These are phyloP conservation scores for Pisolithus marmoratus DNA, from an alignment of 768 basidiomycete genomes.

Conservation along the genomic window DNA sequence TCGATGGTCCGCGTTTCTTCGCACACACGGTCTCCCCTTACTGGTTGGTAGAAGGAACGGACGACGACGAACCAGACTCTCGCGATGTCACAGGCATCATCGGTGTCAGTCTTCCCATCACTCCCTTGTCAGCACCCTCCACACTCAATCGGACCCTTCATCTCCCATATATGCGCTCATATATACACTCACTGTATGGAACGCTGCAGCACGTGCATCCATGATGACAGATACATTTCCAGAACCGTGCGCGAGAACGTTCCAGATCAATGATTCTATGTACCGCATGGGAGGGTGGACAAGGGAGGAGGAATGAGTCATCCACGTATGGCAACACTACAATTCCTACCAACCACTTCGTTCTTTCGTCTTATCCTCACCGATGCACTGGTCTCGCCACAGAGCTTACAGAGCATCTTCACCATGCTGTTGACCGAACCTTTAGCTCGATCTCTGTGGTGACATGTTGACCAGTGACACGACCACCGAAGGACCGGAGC, in stretches of 20 bases:
- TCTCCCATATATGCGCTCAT: slow-evolving; percentile 40
- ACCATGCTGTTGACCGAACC: slow-evolving; percentile 86
- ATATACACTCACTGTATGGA: slow-evolving; percentile 70
- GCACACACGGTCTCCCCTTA: slow-evolving; percentile 19
- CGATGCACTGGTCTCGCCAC: slow-evolving; percentile 80
- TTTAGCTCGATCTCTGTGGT: slow-evolving; percentile 96
- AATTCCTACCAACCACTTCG: slow-evolving; percentile 51
- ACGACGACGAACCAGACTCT: slow-evolving; percentile 47
- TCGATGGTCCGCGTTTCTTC: slow-evolving; percentile 73
- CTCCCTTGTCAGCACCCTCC: slow-evolving; percentile 69
- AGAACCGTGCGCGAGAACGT: slow-evolving; percentile 78
- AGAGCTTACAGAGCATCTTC: slow-evolving; percentile 73
- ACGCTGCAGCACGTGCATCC: slow-evolving; percentile 82
- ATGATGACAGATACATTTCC: slow-evolving; percentile 99
- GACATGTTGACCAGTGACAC: slow-evolving; percentile 99
- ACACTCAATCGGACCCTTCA: slow-evolving; percentile 31
- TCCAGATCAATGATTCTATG: slow-evolving; percentile 62
- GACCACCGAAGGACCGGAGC: slow-evolving; percentile 38
- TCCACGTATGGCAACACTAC: slow-evolving; percentile 65
- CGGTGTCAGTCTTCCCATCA: slow-evolving; percentile 88
- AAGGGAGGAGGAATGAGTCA: slow-evolving; percentile 99
- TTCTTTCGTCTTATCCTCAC: slow-evolving; percentile 92
- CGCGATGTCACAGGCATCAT: slow-evolving; percentile 99
- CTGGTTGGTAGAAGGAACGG: not conserved
- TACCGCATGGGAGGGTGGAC: slow-evolving; percentile 90